Percentiles rank a stretch among this genome's conserved stretches.
Conservation (phyloP, 2,329 filamentous ascomycete genomes). For the Penicillium sp. region DNA sequence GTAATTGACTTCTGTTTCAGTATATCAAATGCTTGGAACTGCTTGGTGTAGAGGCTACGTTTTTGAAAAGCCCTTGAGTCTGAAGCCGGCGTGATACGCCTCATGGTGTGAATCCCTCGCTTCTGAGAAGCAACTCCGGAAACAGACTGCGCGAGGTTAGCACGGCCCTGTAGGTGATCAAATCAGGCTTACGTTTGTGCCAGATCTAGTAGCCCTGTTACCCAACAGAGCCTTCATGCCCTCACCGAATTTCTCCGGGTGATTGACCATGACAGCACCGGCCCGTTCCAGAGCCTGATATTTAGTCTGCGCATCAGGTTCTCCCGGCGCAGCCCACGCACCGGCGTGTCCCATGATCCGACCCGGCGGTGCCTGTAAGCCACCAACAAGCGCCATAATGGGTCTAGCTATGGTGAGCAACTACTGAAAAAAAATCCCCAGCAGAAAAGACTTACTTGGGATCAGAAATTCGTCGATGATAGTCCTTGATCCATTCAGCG, state of each 20-base stretch:
- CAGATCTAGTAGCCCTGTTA: constrained; percentile 28
- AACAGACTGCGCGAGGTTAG: constrained; percentile 17
- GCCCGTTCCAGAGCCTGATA: constrained; percentile 59
- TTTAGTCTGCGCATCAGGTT: constrained; percentile 61
- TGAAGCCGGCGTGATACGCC: constrained; percentile 22
- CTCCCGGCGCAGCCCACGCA: constrained; percentile 62
- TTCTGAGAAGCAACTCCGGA: constrained; percentile 35
- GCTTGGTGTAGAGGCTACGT: constrained; percentile 52
- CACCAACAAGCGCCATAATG: constrained; percentile 65
- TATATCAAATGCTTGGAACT: constrained; percentile 51
- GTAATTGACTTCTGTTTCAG: constrained; percentile 49
- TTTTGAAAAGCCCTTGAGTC: constrained; percentile 2
- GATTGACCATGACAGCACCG: constrained; percentile 65
- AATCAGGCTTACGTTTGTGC: constrained; percentile 18
- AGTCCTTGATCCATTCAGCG: constrained; percentile 66
- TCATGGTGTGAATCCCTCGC: constrained; percentile 49
- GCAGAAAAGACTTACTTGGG: constrained; percentile 53
- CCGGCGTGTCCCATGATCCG: constrained; percentile 75
- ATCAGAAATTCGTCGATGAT: constrained; percentile 50
- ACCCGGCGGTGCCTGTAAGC: constrained; percentile 57
- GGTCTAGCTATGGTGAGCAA: constrained; percentile 48
- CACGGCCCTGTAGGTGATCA: not conserved
- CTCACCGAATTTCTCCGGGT: constrained; percentile 67
- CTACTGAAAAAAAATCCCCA: not conserved
- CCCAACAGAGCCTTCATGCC: constrained; percentile 59